Percentiles rank a stretch among this genome's conserved stretches.
phyloP scores from a whole-genome alignment of 1,139 yeast genomes.

The Sugiyamaella pinicola region DNA sequence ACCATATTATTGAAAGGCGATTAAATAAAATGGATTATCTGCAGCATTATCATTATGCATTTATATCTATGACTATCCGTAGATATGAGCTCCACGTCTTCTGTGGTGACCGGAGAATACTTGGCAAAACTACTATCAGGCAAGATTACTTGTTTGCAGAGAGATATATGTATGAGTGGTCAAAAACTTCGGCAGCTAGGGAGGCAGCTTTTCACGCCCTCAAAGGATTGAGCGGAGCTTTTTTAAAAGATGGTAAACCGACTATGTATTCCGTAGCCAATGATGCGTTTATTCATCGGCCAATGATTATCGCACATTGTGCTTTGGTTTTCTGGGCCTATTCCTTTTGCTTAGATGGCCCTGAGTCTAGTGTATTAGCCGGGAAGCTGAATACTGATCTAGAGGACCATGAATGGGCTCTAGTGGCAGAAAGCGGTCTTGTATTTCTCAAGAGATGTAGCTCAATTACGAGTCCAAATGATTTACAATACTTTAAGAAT shows the following conservation, averaged over 20 bases:
- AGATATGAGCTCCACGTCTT: slow-evolving; percentile 75
- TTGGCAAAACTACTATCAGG: slow-evolving; percentile 71
- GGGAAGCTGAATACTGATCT: slow-evolving; percentile 16
- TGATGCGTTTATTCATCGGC: slow-evolving; percentile 56
- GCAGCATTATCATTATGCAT: slow-evolving; percentile 59
- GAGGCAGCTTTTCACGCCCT: slow-evolving; percentile 35
- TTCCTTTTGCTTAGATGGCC: slow-evolving; percentile 55
- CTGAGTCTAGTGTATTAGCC: slow-evolving; percentile 47
- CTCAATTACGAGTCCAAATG: slow-evolving; percentile 19
- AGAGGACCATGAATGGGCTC: slow-evolving; percentile 27
- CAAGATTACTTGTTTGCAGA: slow-evolving; percentile 54
- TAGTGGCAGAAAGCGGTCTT: slow-evolving; percentile 27
- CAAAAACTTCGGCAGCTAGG: slow-evolving; percentile 36
- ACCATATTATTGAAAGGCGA: slow-evolving; percentile 3
- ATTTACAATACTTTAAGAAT: slow-evolving; percentile 22
- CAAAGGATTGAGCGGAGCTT: slow-evolving; percentile 21
- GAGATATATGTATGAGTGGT: slow-evolving; percentile 27
- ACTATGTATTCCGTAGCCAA: slow-evolving; percentile 49
- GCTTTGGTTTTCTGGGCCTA: slow-evolving; percentile 59
- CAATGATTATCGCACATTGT: slow-evolving; percentile 55
- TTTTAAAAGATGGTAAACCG: slow-evolving; percentile 18
- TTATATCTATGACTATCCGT: slow-evolving; percentile 65
- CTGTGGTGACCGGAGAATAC: slow-evolving; percentile 78
- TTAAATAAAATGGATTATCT: slow-evolving; percentile 27
- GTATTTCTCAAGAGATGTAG: slow-evolving; percentile 23